These are phyloP conservation scores for Serendipita sp. DNA, from an alignment of 768 basidiomycete species.

Conservation along the genomic window DNA sequence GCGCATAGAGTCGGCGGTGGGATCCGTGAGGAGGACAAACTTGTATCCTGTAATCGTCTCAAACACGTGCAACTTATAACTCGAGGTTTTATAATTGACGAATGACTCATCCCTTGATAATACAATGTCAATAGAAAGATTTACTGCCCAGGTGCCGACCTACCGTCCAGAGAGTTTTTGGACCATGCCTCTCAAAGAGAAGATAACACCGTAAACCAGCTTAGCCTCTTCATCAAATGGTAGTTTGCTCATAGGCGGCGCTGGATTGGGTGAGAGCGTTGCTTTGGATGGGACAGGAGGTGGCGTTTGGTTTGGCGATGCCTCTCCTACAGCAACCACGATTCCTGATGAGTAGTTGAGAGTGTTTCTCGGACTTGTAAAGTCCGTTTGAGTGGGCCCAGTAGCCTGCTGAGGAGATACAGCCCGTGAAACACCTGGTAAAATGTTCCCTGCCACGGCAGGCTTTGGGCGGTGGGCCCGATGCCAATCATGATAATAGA, in stretches of 20 bases:
- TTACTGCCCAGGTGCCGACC: conserved; percentile 10
- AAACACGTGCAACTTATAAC: conserved; percentile 86
- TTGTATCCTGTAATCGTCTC: conserved; percentile 88
- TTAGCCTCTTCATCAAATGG: conserved; percentile 97
- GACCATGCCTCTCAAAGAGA: conserved; percentile 85
- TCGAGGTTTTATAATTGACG: conserved; percentile 73
- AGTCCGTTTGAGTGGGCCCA: conserved; percentile 22
- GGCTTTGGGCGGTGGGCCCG: conserved; percentile 56
- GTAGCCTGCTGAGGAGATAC: conserved; percentile 26
- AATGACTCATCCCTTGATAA: conserved; percentile 69
- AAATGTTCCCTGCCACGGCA: conserved; percentile 48
- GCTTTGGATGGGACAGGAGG: conserved; percentile 23
- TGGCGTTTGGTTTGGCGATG: conserved; percentile 18
- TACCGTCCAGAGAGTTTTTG: conserved; percentile 84
- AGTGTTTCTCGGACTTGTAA: conserved; percentile 48
- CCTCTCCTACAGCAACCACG: conserved; percentile 43
- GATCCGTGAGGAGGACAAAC: conserved; percentile 87
- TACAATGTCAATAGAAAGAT: conserved; percentile 3
- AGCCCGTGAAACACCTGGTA: conserved; percentile 64
- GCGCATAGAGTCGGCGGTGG: conserved; percentile 64
- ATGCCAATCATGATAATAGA: conserved; percentile 96
- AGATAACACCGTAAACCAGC: conserved; percentile 87
- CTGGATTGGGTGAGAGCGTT: conserved; percentile 21
- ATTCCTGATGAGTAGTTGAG: conserved; percentile 47
- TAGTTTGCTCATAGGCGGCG: conserved; percentile 36